Percentiles rank a stretch among this genome's conserved stretches.
phyloP scores from a whole-genome alignment of 2,329 filamentous ascomycete species.

The Mariannaea elegans region DNA sequence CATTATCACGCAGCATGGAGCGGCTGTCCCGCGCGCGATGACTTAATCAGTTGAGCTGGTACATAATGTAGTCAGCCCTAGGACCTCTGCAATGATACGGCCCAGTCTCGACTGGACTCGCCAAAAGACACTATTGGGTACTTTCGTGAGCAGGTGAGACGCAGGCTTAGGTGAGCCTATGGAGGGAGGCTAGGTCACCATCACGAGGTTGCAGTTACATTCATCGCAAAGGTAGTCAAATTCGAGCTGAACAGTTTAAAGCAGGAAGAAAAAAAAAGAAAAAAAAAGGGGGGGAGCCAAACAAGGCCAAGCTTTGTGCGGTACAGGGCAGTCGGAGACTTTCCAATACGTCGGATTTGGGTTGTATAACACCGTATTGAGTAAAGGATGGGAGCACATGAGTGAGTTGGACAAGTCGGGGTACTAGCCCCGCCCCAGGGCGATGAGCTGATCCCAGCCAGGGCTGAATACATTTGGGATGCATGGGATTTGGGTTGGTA shows the following conservation, averaged over 20 bases:
- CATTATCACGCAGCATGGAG: too few species aligned
- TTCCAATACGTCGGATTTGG: background rate
- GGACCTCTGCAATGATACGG: background rate
- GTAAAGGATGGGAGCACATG: background rate
- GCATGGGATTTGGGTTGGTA: too few species aligned
- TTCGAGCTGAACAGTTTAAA: too few species aligned
- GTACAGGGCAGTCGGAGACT: background rate
- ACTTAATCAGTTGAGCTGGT: too few species aligned
- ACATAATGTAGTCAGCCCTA: slow-evolving; percentile 12
- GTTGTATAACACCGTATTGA: background rate
- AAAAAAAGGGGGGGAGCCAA: too few species aligned
- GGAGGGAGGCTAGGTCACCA: background rate
- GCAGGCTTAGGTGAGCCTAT: slow-evolving; percentile 14
- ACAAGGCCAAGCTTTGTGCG: background rate
- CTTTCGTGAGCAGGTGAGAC: background rate
- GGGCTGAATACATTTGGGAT: too few species aligned
- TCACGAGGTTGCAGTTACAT: background rate
- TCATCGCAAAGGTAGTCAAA: background rate
- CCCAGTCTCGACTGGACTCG: background rate
- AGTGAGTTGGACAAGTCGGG: background rate
- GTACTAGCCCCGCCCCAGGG: background rate
- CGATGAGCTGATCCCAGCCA: background rate
- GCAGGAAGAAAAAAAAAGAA: too few species aligned
- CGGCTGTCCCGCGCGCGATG: too few species aligned
- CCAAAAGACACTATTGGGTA: slow-evolving; percentile 1